These are phyloP conservation scores for Ogataea chonburiensis DNA, from an alignment of 805 yeast genomes.

Conservation along the genomic window DNA sequence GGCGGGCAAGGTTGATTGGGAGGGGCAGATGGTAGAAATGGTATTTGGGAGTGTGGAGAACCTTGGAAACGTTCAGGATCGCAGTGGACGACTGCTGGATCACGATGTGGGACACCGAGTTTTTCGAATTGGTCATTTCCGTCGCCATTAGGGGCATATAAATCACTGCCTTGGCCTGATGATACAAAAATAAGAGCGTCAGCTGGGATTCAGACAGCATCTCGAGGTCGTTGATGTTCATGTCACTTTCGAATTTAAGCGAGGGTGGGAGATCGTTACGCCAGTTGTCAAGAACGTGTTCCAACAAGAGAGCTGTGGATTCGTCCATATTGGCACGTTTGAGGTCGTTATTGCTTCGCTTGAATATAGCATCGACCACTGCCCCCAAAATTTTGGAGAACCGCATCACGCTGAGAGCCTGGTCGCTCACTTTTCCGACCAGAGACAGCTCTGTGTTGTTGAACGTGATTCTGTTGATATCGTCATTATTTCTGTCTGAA, in stretches of 20 bases:
- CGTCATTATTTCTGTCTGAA: conserved; percentile 35
- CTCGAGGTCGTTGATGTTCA: conserved; percentile 46
- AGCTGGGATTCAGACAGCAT: conserved; percentile 45
- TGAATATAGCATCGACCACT: conserved; percentile 68
- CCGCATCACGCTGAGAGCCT: conserved; percentile 63
- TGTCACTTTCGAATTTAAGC: conserved; percentile 59
- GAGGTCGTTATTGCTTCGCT: conserved; percentile 46
- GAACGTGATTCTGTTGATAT: conserved; percentile 56
- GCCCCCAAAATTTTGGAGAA: conserved; percentile 72
- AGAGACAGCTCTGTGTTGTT: conserved; percentile 58
- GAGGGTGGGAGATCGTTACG: conserved; percentile 62
- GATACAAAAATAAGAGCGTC: conserved; percentile 56
- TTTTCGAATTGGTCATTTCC: conserved; percentile 40
- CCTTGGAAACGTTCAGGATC: conserved; percentile 47
- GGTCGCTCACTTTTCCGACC: conserved; percentile 67
- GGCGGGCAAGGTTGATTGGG: conserved; percentile 62
- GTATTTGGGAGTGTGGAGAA: conserved; percentile 39
- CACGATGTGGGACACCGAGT: conserved; percentile 56
- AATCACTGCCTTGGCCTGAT: conserved; percentile 60
- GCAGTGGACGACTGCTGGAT: conserved; percentile 71
- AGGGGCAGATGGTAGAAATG: conserved; percentile 49
- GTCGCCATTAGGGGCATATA: conserved; percentile 62
- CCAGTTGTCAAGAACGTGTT: conserved; percentile 78
- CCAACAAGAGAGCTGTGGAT: conserved; percentile 39
- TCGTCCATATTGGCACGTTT: conserved; percentile 32